Evolutionary conservation across 179 eudicot genomes (phyloP).

Genomic region (Spinacia oleracea): DNA sequence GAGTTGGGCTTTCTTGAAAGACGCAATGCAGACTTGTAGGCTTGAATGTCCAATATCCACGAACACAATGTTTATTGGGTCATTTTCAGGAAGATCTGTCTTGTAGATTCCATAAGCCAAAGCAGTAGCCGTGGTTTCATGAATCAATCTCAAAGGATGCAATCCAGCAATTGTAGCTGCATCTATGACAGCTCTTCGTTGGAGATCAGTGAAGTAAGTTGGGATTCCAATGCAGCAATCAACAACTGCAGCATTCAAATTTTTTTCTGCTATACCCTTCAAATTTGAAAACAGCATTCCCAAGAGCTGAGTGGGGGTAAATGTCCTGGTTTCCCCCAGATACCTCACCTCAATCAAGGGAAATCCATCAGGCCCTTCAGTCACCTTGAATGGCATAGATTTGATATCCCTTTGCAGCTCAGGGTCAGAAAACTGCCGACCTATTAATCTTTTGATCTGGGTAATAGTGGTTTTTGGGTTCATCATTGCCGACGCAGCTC

Average conservation of each 20-base stretch:
- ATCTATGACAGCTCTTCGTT: conserved; percentile 81
- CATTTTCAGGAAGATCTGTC: conserved; percentile 89
- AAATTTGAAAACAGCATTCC: conserved; percentile 82
- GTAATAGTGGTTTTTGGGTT: conserved; percentile 87
- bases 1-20: conserved; percentile 86
- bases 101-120: conserved; percentile 93
- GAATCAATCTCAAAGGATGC: conserved; percentile 73
- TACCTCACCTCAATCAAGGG: conserved; percentile 79
- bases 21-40: conserved; percentile 88
- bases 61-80: conserved; percentile 76
- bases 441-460: conserved; percentile 81
- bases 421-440: conserved; percentile 73
- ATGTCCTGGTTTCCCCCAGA: conserved; percentile 63
- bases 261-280: conserved; percentile 84
- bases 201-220: conserved; percentile 88
- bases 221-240: conserved; percentile 98
- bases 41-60: conserved; percentile 90
- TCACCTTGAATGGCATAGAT: conserved; percentile 66
- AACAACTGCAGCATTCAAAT: conserved; percentile 77
- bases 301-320: conserved; percentile 78
- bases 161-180: conserved; percentile 90
- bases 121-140: conserved; percentile 94
- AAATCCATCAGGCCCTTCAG: conserved; percentile 88
- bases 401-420: conserved; percentile 79
- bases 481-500: conserved; percentile 87